Percentiles rank a stretch among this genome's conserved stretches.
phyloP scores from a whole-genome alignment of 2,329 filamentous ascomycete genomes.

The Teratosphaeriaceae sp. region DNA sequence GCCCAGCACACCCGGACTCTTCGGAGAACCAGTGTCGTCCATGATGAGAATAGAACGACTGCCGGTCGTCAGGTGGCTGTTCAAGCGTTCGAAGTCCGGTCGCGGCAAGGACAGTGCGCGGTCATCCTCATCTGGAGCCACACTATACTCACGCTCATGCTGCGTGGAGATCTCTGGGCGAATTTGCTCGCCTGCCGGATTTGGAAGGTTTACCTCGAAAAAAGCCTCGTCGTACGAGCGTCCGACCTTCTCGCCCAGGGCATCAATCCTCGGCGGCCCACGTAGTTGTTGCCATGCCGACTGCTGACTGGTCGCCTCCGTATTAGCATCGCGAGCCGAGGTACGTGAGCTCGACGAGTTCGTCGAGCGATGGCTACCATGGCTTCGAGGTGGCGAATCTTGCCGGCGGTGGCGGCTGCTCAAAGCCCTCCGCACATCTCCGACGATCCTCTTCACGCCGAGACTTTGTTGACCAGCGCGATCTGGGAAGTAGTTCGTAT shows the following conservation, averaged over 20 bases:
- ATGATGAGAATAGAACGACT: conserved; percentile 89
- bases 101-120: conserved; percentile 16
- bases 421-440: conserved; percentile 75
- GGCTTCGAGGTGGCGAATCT: conserved; percentile 12
- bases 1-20: conserved; percentile 16
- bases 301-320: neutral
- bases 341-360: conserved; percentile 11
- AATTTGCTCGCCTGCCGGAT: conserved; percentile 61
- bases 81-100: conserved; percentile 30
- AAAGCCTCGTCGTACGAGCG: conserved; percentile 22
- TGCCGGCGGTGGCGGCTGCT: conserved; percentile 43
- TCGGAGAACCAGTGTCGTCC: conserved; percentile 56
- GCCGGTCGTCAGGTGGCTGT: conserved; percentile 62
- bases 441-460: conserved; percentile 79
- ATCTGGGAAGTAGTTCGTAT: conserved; percentile 12
- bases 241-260: conserved; percentile 54
- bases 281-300: conserved; percentile 22
- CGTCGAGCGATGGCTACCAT: conserved; percentile 16
- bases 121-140: neutral
- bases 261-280: conserved; percentile 43
- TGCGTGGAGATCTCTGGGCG: neutral
- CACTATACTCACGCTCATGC: neutral
- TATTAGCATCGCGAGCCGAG: conserved; percentile 3
- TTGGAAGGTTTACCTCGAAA: conserved; percentile 40
- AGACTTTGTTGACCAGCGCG: conserved; percentile 42